Evolutionary conservation across 768 basidiomycete genomes (phyloP), one percentile per base, ranked within the genome.

Genomic region (Boletus sp.): DNA sequence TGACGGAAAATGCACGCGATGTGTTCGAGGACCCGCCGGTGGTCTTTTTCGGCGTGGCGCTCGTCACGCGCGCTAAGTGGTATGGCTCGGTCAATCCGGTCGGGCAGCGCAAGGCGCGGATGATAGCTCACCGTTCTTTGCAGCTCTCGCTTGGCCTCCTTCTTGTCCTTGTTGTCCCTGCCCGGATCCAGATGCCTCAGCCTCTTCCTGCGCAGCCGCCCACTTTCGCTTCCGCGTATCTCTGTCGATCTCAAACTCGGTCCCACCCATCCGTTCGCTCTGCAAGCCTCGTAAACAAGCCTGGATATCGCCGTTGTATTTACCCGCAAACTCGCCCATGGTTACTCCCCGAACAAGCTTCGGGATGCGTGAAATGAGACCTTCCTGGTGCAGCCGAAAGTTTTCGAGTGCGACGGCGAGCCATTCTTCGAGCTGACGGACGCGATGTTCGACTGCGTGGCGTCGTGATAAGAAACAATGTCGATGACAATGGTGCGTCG

Each of bases 141-240:
- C 35, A 0, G 79, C 78, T 61, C 83, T 79, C 10, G 29, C 40
- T 11, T 51, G 56, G 3, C 68, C 75, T 1, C 33, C 59, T 14
- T 47, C 47, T 7, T 56, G 42, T 1, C 19, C 57, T 1, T 46
- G 17, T 7, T 52, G 34, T 1, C 19, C 49, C 2, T 51, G 51
- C 48, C 40, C 61, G 0, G 74, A 69, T 33, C 72, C 72, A 45
- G 75, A 76, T 30, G 69, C 68, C 27, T 78, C 79, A 10, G 70
- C 75, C 45, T 83, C 81, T 63, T 86, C 84, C 60, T 74, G 71
- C 47, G 81, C 79, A 17, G 81, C 85, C 5, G 83, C 79, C 87
- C 87, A 88, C 68, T 90, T 90, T 59, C 90, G 74, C 68, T 91
- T 92, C 55, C 85, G 77, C 52, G 84, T 83, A 50, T 76, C 82